Base-by-base conservation (phyloP, 352 stramenopile species). In the Phytophthora tubulina region DNA sequence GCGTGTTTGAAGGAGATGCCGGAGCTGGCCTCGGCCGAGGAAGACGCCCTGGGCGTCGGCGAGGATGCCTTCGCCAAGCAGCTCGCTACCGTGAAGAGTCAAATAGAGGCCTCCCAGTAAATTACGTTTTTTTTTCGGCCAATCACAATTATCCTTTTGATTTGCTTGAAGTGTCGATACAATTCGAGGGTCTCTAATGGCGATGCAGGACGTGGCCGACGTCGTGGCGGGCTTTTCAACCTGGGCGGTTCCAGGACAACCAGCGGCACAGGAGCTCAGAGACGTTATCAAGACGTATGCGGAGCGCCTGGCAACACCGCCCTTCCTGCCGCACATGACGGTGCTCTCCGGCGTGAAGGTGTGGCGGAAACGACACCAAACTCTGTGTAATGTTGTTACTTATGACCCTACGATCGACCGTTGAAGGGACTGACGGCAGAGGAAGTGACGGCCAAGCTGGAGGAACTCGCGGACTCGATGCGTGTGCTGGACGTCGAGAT, bases 241-340 rank as follows among this genome's bases (percentile, higher is more conserved):
- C 11, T 92, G 85, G 85, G 79, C 85, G 65, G 72, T 79, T 33
- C 83, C 81, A 0, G 63, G 77, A 17, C 58, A 63, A 32, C 35
- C 36, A 0, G 46, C 51, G 6, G 65, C 63, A 17, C n/a, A 60
- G 8, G 61, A 77, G 44, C 66, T 91, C 15, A 30, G 61, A 6
- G 58, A 62, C 0, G 59, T 67, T 41, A 90, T 91, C 62, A 32
- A 78, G n/a, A 72, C 71, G 63, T 70, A 73, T 32, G 81, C 85
- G 4, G 21, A 52, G 27, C 66, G 61, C 9, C 81, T 92, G 17
- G 45, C 63, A 27, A 90, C 79, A 53, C 77, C 77, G 32, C 33
- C 69, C 36, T 92, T 90, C 59, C 30, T 69, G 13, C 82, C 84
- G 51, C 84, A 92, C 49, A 85, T 86, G 76, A 92, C 84, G 55